Conservation (phyloP, 495 filamentous ascomycete genomes). For the Penicillium silybi region DNA sequence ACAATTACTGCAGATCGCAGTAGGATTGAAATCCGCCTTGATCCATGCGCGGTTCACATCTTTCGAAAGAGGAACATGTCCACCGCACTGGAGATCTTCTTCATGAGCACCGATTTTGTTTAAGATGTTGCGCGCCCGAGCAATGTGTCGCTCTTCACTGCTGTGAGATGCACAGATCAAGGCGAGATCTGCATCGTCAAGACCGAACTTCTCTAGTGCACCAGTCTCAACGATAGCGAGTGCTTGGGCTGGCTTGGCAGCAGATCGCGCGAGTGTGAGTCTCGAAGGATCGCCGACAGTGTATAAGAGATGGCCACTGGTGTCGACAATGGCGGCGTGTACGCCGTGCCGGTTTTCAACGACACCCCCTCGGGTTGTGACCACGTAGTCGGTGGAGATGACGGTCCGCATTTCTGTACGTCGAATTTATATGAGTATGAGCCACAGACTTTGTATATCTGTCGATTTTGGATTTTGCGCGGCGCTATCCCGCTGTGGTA, state of each 20-base stretch:
- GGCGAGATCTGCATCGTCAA: constrained; percentile 37
- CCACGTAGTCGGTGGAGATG: constrained; percentile 20
- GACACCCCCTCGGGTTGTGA: constrained; percentile 25
- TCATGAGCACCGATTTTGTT: constrained; percentile 20
- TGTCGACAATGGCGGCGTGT: constrained; percentile 35
- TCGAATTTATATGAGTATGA: neutral
- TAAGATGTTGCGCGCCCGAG: constrained; percentile 31
- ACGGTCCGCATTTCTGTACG: constrained; percentile 8
- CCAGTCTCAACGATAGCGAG: constrained; percentile 34
- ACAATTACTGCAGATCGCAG: constrained; percentile 32
- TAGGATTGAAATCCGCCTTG: constrained; percentile 32
- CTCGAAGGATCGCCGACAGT: constrained; percentile 34
- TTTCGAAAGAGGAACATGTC: constrained; percentile 29
- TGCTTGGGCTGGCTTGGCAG: constrained; percentile 40
- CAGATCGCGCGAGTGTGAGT: constrained; percentile 36
- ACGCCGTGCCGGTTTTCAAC: constrained; percentile 36
- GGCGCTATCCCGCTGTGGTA: neutral
- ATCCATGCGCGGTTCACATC: constrained; percentile 32
- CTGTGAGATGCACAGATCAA: constrained; percentile 45
- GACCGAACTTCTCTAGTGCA: constrained; percentile 23
- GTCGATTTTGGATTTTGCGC: neutral
- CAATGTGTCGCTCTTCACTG: constrained; percentile 37
- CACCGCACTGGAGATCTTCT: constrained; percentile 34
- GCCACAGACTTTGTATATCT: neutral
- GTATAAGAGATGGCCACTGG: constrained; percentile 28